A percentile compares a stretch with the other conserved stretches of the same genome.
These are phyloP conservation scores for Deinandra increscens DNA, from an alignment of 129 eudicot species.

Conservation along the genomic window DNA sequence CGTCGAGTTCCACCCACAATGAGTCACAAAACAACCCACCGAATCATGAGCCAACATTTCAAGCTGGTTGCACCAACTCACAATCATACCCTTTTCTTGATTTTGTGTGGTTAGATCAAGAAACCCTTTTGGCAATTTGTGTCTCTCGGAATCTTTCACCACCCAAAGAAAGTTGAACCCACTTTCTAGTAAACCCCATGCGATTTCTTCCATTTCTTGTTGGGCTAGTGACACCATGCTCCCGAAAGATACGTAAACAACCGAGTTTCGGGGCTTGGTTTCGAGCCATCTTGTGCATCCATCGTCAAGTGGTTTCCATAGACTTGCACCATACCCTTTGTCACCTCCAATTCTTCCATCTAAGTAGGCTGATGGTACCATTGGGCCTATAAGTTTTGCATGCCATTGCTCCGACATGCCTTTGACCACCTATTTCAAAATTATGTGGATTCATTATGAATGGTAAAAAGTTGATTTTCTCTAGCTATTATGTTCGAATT, in stretches of 20 bases:
- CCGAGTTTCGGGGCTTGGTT: conserved; percentile 45
- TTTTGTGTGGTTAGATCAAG: conserved; percentile 19
- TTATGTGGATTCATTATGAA: too few species aligned
- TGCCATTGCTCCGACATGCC: conserved; percentile 38
- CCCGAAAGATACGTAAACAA: conserved; percentile 62
- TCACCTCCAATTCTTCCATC: conserved; percentile 57
- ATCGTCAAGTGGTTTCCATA: conserved; percentile 51
- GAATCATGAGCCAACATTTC: conserved; percentile 55
- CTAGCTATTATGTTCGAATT: too few species aligned
- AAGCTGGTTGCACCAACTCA: conserved; percentile 65
- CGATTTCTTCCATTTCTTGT: conserved; percentile 54
- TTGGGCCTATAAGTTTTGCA: conserved; percentile 56
- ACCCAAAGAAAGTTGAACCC: conserved; percentile 49
- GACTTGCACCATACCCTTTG: conserved; percentile 57
- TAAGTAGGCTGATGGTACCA: conserved; percentile 64
- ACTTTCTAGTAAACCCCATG: conserved; percentile 43
- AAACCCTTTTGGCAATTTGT: conserved; percentile 49
- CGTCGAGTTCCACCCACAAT: conserved; percentile 82
- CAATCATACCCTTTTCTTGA: conserved; percentile 39
- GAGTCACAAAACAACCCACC: conserved; percentile 61
- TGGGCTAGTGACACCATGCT: conserved; percentile 54
- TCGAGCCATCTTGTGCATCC: conserved; percentile 54
- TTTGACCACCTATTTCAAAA: conserved; percentile 33
- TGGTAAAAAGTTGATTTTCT: too few species aligned
- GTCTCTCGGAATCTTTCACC: conserved; percentile 42